Conservation (phyloP, 306 rosid species). For the Citrullus mucosospermus region DNA sequence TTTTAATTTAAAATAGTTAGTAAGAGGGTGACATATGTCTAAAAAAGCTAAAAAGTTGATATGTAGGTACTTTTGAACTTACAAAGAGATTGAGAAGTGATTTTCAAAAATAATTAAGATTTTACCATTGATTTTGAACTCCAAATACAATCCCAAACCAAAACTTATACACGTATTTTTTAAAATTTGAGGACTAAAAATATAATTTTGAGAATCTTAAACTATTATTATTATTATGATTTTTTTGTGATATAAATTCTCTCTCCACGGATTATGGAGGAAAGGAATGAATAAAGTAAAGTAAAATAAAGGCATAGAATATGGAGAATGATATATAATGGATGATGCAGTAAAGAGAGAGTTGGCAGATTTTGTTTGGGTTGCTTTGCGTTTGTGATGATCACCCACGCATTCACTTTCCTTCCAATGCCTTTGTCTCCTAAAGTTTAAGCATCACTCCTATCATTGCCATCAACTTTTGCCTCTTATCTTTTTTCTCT, state of each 20-base stretch:
- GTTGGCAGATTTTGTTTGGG: conserved; percentile 18
- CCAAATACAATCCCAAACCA: no score
- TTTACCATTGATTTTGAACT: no score
- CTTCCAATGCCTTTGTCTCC: conserved; percentile 31
- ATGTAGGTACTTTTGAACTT: no score
- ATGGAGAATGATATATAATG: background rate
- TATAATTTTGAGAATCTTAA: no score
- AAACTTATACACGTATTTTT: no score
- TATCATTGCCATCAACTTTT: conserved; percentile 29
- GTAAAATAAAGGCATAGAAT: background rate
- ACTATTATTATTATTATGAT: no score
- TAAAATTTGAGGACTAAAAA: no score
- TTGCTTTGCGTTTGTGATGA: conserved; percentile 13
- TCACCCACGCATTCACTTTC: conserved; percentile 20
- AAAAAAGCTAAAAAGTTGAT: no score
- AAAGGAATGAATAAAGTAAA: background rate
- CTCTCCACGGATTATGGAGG: background rate
- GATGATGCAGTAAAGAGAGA: conserved; percentile 12
- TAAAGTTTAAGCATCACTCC: conserved; percentile 35
- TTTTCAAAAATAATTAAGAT: no score
- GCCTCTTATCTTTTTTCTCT: background rate
- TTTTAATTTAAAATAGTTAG: no score
- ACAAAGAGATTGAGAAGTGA: no score
- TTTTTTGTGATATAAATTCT: background rate
- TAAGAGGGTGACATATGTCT: no score